Percentiles rank a stretch among this genome's conserved stretches.
Evolutionary conservation across 1,139 yeast genomes (phyloP).

Genomic region (Debaryomyces nepalensis): DNA sequence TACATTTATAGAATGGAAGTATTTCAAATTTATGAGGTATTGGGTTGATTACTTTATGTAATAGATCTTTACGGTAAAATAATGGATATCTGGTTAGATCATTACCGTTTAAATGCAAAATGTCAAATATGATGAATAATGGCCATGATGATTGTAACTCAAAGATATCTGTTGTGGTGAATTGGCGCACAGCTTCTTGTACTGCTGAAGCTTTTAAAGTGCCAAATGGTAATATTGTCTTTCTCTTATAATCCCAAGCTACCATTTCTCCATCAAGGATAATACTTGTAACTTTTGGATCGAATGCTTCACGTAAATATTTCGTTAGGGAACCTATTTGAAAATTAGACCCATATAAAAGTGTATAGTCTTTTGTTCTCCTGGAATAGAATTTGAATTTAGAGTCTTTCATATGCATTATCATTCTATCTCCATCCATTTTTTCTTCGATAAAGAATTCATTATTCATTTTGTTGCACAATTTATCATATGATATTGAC

Average conservation of each 20-base stretch:
- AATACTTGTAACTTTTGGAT: conserved; percentile 47
- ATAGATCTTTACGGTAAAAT: conserved; percentile 56
- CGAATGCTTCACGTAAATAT: conserved; percentile 51
- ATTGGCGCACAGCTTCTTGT: conserved; percentile 52
- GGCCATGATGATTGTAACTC: conserved; percentile 56
- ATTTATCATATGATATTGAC: conserved; percentile 49
- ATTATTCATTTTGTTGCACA: conserved; percentile 47
- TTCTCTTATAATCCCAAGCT: conserved; percentile 71
- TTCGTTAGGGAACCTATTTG: conserved; percentile 67
- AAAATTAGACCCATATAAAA: conserved; percentile 68
- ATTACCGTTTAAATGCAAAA: conserved; percentile 67
- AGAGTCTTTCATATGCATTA: conserved; percentile 56
- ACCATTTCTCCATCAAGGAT: conserved; percentile 94
- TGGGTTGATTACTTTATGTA: conserved; percentile 53
- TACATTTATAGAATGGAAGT: conserved; percentile 50
- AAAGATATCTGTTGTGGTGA: conserved; percentile 43
- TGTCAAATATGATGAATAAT: conserved; percentile 70
- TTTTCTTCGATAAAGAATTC: conserved; percentile 85
- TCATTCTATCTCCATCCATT: conserved; percentile 90
- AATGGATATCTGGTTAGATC: conserved; percentile 62
- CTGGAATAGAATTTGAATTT: conserved; percentile 68
- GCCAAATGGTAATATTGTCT: conserved; percentile 76
- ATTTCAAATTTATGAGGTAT: conserved; percentile 60
- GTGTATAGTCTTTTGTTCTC: conserved; percentile 72
- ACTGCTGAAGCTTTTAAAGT: conserved; percentile 73